These are phyloP conservation scores for Eimeria sp. DNA, from an alignment of 169 alveolate species.

Conservation along the genomic window DNA sequence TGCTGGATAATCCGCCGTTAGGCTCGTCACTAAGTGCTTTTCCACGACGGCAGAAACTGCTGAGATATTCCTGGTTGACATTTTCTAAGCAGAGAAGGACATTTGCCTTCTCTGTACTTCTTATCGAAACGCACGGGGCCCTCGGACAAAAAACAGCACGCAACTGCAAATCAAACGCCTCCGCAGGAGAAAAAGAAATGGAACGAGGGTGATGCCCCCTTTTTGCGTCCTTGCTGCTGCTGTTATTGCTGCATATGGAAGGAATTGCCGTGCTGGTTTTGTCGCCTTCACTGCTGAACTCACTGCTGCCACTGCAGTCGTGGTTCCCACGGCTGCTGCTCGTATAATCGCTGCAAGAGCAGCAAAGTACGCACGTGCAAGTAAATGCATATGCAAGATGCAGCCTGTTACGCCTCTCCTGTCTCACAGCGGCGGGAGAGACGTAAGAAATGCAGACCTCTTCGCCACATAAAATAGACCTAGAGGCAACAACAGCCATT, in stretches of 20 bases:
- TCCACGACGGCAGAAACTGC: neutral
- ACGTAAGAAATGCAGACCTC: slow-evolving; percentile 59
- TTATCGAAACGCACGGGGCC: neutral
- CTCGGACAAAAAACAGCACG: slow-evolving; percentile 22
- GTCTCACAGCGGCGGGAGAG: slow-evolving; percentile 28
- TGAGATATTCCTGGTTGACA: neutral
- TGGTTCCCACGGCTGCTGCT: slow-evolving; percentile 2
- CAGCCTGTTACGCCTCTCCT: slow-evolving; percentile 17
- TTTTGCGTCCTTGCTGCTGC: neutral
- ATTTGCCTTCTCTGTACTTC: slow-evolving; percentile 2
- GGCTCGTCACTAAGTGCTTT: neutral
- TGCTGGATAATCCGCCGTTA: neutral
- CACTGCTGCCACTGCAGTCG: slow-evolving; percentile 10
- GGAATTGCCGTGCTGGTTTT: neutral
- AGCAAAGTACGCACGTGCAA: slow-evolving; percentile 49
- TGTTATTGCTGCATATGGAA: neutral
- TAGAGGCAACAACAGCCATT: slow-evolving; percentile 25
- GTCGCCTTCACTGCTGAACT: neutral
- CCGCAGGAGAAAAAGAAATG: slow-evolving; percentile 37
- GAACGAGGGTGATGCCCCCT: neutral
- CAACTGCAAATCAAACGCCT: slow-evolving; percentile 69
- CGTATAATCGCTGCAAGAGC: neutral
- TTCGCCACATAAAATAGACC: slow-evolving; percentile 20
- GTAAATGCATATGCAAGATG: slow-evolving; percentile 32
- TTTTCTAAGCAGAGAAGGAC: slow-evolving; percentile 8